A percentile compares a stretch with the other conserved stretches of the same genome.
phyloP scores from a whole-genome alignment of 2,329 filamentous ascomycete species.

The Neonectria hederae region DNA sequence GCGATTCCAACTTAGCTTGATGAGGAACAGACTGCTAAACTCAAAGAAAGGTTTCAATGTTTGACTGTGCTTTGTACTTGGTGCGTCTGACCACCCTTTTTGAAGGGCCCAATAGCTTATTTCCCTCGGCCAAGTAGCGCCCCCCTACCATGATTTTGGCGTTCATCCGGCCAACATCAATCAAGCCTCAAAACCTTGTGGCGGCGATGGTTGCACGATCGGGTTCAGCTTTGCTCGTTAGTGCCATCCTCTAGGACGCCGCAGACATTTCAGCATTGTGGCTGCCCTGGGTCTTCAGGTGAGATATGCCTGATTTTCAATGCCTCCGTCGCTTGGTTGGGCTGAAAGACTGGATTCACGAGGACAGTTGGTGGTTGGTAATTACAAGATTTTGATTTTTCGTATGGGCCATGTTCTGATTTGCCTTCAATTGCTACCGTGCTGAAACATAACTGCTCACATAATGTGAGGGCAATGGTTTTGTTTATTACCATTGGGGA shows the following conservation, averaged over 20 bases:
- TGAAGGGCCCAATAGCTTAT: background rate
- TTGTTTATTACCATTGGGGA: too few species aligned
- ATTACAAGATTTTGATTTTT: background rate
- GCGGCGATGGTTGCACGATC: background rate
- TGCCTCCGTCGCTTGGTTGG: background rate
- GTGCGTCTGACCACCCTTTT: background rate
- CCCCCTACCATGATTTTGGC: background rate
- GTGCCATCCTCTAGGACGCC: background rate
- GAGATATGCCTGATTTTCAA: background rate
- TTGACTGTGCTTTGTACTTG: background rate
- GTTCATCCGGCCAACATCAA: background rate
- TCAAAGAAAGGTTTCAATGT: background rate
- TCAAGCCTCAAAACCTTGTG: background rate
- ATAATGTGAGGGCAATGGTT: too few species aligned
- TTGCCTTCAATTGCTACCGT: too few species aligned
- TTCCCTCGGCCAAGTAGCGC: background rate
- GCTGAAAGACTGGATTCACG: background rate
- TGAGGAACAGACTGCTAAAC: background rate
- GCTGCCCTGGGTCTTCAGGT: background rate
- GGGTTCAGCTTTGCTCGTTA: background rate
- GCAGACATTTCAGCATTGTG: background rate
- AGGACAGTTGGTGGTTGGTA: background rate
- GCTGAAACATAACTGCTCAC: too few species aligned
- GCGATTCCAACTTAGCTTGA: background rate
- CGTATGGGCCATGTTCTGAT: background rate